These are phyloP conservation scores for Fusarium dimerum DNA, from an alignment of 2,329 filamentous ascomycete genomes.

Conservation along the genomic window DNA sequence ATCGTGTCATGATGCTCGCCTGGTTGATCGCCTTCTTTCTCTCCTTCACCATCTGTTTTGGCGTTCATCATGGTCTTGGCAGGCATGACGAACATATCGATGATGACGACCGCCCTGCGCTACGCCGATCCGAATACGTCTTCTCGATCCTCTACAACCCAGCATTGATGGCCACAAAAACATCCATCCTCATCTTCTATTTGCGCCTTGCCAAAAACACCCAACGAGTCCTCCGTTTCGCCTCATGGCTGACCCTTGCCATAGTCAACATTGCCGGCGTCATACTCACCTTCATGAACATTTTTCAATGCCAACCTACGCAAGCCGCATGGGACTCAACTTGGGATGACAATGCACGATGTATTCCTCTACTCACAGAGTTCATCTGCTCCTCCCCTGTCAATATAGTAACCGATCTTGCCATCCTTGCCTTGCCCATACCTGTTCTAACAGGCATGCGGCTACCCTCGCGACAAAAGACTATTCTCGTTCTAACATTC, in stretches of 20 bases:
- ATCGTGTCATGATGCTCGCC: constrained; percentile 77
- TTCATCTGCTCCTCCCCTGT: constrained; percentile 79
- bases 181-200: constrained; percentile 90
- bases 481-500: constrained; percentile 84
- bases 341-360: constrained; percentile 38
- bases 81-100: constrained; percentile 64
- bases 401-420: constrained; percentile 89
- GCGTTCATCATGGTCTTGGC: constrained; percentile 66
- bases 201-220: constrained; percentile 77
- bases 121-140: constrained; percentile 64
- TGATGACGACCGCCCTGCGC: constrained; percentile 44
- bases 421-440: constrained; percentile 83
- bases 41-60: constrained; percentile 66
- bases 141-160: constrained; percentile 76
- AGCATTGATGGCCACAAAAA: constrained; percentile 87
- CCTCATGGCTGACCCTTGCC: constrained; percentile 76
- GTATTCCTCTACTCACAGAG: constrained; percentile 61
- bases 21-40: constrained; percentile 73
- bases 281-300: constrained; percentile 81
- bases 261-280: constrained; percentile 78
- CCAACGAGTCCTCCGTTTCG: constrained; percentile 73
- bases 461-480: constrained; percentile 81
- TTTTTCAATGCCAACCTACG: constrained; percentile 81
- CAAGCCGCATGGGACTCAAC: constrained; percentile 63
- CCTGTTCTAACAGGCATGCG: constrained; percentile 86